Evolutionary conservation across 441 rosid genomes (phyloP).

Genomic region (Adansonia grandidieri): DNA sequence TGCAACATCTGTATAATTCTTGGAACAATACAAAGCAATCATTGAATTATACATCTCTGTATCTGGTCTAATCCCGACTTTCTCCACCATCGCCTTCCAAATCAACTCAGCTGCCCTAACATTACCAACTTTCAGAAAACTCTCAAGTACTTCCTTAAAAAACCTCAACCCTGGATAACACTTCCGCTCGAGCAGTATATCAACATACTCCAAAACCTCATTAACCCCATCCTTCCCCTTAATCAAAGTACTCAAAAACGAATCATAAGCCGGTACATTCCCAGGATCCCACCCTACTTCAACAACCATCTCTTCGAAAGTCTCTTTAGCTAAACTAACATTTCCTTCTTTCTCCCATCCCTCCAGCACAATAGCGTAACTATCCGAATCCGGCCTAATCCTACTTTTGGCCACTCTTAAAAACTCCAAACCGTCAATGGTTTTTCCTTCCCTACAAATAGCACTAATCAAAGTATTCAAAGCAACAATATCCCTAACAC

Average conservation of each 20-base stretch:
- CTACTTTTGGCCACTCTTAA: slow-evolving; percentile 40
- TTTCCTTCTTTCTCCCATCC: slow-evolving; percentile 68
- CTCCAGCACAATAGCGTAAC: slow-evolving; percentile 58
- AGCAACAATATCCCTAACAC: slow-evolving; percentile 45
- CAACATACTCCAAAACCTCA: slow-evolving; percentile 44
- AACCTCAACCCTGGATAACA: slow-evolving; percentile 58
- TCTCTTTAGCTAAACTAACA: slow-evolving; percentile 34
- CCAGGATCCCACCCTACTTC: slow-evolving; percentile 64
- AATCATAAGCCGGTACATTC: slow-evolving; percentile 58
- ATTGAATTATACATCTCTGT: slow-evolving; percentile 51
- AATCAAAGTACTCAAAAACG: slow-evolving; percentile 53
- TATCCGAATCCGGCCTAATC: slow-evolving; percentile 55
- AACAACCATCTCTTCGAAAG: slow-evolving; percentile 50
- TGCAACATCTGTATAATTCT: slow-evolving; percentile 38
- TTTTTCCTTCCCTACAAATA: slow-evolving; percentile 59
- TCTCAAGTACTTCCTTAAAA: slow-evolving; percentile 40
- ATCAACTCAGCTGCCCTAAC: slow-evolving; percentile 41
- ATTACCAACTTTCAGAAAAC: slow-evolving; percentile 42
- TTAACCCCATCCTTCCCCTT: slow-evolving; percentile 42
- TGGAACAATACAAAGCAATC: slow-evolving; percentile 49
- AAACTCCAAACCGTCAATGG: slow-evolving; percentile 46
- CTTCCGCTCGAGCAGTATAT: slow-evolving; percentile 36
- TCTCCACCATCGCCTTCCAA: slow-evolving; percentile 53
- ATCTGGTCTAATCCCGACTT: slow-evolving; percentile 49
- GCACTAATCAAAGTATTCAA: slow-evolving; percentile 71